A percentile compares a stretch with the other conserved stretches of the same genome.
These are phyloP conservation scores for Cucumis cinereus DNA, from an alignment of 306 rosid genomes.

Conservation along the genomic window DNA sequence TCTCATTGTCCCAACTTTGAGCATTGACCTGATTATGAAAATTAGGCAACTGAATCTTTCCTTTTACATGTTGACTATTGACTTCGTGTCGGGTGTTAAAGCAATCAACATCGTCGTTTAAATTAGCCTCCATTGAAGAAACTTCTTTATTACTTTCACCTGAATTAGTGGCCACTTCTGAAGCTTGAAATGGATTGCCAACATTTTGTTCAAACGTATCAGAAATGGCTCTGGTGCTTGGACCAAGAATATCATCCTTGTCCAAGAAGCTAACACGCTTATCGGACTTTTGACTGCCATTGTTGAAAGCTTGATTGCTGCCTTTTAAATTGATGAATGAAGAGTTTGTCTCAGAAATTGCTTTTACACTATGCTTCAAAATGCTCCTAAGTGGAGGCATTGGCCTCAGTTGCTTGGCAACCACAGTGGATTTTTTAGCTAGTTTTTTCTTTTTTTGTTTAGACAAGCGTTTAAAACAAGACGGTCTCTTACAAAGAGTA, in stretches of 20 bases:
- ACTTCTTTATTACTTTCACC: conserved; percentile 37
- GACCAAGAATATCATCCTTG: conserved; percentile 41
- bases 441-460: conserved; percentile 28
- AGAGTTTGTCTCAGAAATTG: conserved; percentile 29
- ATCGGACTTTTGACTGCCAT: conserved; percentile 21
- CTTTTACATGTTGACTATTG: conserved; percentile 27
- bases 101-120: conserved; percentile 14
- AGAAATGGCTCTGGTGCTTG: conserved; percentile 19
- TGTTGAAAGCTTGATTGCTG: conserved; percentile 23
- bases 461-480: conserved; percentile 23
- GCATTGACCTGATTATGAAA: conserved; percentile 20
- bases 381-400: conserved; percentile 37
- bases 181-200: conserved; percentile 35
- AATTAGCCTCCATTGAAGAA: conserved; percentile 26
- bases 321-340: conserved; percentile 19
- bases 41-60: conserved; percentile 36
- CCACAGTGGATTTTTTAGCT: conserved; percentile 13
- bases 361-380: conserved; percentile 35
- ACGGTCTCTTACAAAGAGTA: conserved; percentile 26
- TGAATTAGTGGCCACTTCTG: conserved; percentile 30
- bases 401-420: conserved; percentile 25
- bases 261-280: conserved; percentile 43
- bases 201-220: conserved; percentile 22
- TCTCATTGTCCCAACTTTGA: conserved; percentile 24
- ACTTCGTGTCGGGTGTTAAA: conserved; percentile 17